Percentiles rank a stretch among this genome's conserved stretches.
Evolutionary conservation across 768 basidiomycete genomes (phyloP).

Genomic region (Auricularia auricula-judae): DNA sequence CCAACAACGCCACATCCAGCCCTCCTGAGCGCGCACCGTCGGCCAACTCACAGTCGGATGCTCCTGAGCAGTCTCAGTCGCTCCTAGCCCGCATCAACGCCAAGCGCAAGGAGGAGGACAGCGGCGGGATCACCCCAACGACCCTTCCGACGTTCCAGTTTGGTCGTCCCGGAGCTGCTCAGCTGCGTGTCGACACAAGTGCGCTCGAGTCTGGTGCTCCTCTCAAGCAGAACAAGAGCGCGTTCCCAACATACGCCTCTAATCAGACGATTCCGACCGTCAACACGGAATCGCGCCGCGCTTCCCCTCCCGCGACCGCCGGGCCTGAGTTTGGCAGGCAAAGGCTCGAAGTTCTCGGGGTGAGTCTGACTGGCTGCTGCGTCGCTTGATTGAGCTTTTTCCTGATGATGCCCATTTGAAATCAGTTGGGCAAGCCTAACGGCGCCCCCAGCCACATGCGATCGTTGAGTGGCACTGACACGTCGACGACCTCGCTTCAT

Average conservation of each 20-base stretch:
- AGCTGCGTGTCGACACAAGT: conserved; percentile 65
- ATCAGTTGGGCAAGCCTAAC: not conserved
- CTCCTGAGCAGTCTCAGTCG: not conserved
- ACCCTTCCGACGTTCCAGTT: conserved; percentile 36
- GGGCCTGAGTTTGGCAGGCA: conserved; percentile 79
- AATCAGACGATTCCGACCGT: conserved; percentile 35
- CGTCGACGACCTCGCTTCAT: not conserved
- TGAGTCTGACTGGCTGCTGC: not conserved
- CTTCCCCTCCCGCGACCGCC: conserved; percentile 74
- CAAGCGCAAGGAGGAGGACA: not conserved
- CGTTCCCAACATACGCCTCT: conserved; percentile 52
- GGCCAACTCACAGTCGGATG: not conserved
- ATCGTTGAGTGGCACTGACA: not conserved
- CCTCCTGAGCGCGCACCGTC: conserved; percentile 3
- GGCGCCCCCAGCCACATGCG: not conserved
- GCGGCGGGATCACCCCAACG: conserved; percentile 36
- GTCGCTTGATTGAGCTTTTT: not conserved
- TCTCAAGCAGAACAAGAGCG: conserved; percentile 75
- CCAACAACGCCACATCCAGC: not conserved
- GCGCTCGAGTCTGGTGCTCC: conserved; percentile 32
- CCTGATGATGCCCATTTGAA: not conserved
- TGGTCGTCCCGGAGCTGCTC: conserved; percentile 55
- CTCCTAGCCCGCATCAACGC: conserved; percentile 17
- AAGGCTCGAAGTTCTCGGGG: not conserved
- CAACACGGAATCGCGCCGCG: conserved; percentile 45